Conservation (phyloP, 2,329 filamentous ascomycete species). For the Microcyclospora tardicrescens region DNA sequence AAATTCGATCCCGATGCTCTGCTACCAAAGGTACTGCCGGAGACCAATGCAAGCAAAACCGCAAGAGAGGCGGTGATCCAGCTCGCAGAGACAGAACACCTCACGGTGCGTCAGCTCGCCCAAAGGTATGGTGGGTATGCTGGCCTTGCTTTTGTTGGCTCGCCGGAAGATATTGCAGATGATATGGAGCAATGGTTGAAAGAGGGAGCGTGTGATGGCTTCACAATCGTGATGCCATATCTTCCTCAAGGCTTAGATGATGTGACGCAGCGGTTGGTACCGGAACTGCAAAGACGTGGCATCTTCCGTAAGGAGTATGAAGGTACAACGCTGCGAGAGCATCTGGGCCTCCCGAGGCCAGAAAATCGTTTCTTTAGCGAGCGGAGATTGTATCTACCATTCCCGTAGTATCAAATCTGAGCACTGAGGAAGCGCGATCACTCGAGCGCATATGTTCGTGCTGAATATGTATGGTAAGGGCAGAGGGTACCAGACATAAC, state of each 20-base stretch:
- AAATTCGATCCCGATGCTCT: slow-evolving; percentile 11
- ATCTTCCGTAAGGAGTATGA: slow-evolving; percentile 13
- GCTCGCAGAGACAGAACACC: slow-evolving; percentile 10
- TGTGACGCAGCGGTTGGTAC: slow-evolving; percentile 12
- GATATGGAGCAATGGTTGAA: slow-evolving; percentile 13
- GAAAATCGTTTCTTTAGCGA: slow-evolving; percentile 12
- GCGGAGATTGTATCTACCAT: too few relatives aligned
- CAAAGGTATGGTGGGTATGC: slow-evolving; percentile 13
- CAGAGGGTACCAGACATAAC: too few relatives aligned
- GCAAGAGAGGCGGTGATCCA: slow-evolving; percentile 9
- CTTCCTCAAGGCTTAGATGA: slow-evolving; percentile 15
- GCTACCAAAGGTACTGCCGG: slow-evolving; percentile 12
- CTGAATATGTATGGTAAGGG: too few relatives aligned
- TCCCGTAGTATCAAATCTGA: too few relatives aligned
- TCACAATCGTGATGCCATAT: slow-evolving; percentile 14
- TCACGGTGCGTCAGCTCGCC: slow-evolving; percentile 14
- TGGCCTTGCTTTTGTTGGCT: slow-evolving; percentile 13
- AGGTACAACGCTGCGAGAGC: slow-evolving; percentile 13
- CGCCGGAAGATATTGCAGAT: slow-evolving; percentile 11
- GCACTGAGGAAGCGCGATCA: too few relatives aligned
- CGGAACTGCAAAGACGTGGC: slow-evolving; percentile 12
- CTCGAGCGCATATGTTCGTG: too few relatives aligned
- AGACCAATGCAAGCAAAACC: slow-evolving; percentile 13
- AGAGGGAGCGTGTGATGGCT: slow-evolving; percentile 13
- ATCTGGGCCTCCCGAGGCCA: slow-evolving; percentile 13